Conservation (phyloP, 179 eudicot genomes). For the Nepenthes alata region DNA sequence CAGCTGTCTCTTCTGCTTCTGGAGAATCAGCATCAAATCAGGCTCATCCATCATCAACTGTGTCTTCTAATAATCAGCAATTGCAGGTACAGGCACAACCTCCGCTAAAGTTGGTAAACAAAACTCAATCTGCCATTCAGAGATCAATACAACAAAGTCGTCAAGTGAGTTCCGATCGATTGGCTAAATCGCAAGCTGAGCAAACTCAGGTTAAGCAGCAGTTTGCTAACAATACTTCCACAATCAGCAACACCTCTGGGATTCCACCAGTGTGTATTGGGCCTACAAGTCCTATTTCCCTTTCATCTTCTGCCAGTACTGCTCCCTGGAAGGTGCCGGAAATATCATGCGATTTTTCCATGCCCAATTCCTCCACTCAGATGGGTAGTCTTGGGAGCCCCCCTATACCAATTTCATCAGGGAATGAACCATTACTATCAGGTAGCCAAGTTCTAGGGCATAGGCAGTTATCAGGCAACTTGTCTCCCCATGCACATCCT, state of each 20-base stretch:
- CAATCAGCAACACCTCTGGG: conserved; percentile 11
- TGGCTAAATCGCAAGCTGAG: conserved; percentile 30
- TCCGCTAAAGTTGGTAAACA: conserved; percentile 32
- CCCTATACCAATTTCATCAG: conserved; percentile 21
- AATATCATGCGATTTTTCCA: conserved; percentile 16
- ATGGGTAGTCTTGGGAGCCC: conserved; percentile 26
- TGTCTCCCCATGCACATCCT: conserved; percentile 23
- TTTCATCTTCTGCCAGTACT: conserved; percentile 28
- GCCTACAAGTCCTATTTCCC: conserved; percentile 19
- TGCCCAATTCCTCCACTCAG: conserved; percentile 20
- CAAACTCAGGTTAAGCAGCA: conserved; percentile 29
- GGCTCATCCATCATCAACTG: conserved; percentile 21
- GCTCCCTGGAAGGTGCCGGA: conserved; percentile 29
- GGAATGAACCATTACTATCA: conserved; percentile 28
- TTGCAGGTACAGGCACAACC: conserved; percentile 28
- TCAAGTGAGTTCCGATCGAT: conserved; percentile 31
- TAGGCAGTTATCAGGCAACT: conserved; percentile 28
- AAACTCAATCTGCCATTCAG: conserved; percentile 33
- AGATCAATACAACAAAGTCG: conserved; percentile 40
- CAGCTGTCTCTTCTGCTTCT: conserved; percentile 25
- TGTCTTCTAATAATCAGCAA: conserved; percentile 34
- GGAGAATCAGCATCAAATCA: conserved; percentile 22
- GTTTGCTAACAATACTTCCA: conserved; percentile 19
- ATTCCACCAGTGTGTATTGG: conserved; percentile 22
- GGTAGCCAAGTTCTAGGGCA: conserved; percentile 26